Evolutionary conservation across 495 filamentous ascomycete species (phyloP).

Genomic region (Penicillium malachiteum): DNA sequence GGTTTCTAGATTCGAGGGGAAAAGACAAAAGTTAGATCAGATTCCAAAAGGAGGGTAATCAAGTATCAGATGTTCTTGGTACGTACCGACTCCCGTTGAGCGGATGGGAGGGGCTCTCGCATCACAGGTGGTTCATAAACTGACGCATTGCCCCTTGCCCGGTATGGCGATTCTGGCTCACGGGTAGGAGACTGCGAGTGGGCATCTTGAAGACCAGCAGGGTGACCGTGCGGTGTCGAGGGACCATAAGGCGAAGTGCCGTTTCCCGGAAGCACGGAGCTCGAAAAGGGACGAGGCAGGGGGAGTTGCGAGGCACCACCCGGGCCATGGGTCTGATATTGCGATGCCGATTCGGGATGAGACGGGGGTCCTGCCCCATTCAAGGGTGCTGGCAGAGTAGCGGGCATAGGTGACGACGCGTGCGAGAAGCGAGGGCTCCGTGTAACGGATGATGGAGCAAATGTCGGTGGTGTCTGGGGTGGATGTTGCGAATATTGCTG

Average conservation of each 20-base stretch:
- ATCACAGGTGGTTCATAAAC: slow-evolving; percentile 31
- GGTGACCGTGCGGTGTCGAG: slow-evolving; percentile 47
- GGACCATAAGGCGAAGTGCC: slow-evolving; percentile 41
- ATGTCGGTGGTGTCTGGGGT: slow-evolving; percentile 56
- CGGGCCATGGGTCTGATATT: slow-evolving; percentile 44
- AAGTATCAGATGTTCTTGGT: not conserved
- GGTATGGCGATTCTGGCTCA: slow-evolving; percentile 41
- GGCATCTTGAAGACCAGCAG: slow-evolving; percentile 39
- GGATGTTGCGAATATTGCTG: slow-evolving; percentile 47
- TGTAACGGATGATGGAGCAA: slow-evolving; percentile 51
- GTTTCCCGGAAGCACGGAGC: slow-evolving; percentile 35
- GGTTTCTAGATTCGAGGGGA: slow-evolving; percentile 47
- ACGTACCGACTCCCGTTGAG: slow-evolving; percentile 44
- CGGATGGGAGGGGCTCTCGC: slow-evolving; percentile 34
- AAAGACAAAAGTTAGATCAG: slow-evolving; percentile 1
- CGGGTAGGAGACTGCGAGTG: slow-evolving; percentile 46
- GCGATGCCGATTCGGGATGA: slow-evolving; percentile 40
- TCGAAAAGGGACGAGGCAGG: slow-evolving; percentile 48
- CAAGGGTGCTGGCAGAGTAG: slow-evolving; percentile 48
- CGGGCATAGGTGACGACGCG: slow-evolving; percentile 53
- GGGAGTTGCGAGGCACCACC: slow-evolving; percentile 33
- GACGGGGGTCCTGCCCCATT: slow-evolving; percentile 50
- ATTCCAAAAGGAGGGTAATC: not conserved
- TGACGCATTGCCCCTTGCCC: slow-evolving; percentile 30
- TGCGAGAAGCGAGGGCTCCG: slow-evolving; percentile 52